Conservation (phyloP, 345 rosid genomes). For the Eucalyptus cloeziana region DNA sequence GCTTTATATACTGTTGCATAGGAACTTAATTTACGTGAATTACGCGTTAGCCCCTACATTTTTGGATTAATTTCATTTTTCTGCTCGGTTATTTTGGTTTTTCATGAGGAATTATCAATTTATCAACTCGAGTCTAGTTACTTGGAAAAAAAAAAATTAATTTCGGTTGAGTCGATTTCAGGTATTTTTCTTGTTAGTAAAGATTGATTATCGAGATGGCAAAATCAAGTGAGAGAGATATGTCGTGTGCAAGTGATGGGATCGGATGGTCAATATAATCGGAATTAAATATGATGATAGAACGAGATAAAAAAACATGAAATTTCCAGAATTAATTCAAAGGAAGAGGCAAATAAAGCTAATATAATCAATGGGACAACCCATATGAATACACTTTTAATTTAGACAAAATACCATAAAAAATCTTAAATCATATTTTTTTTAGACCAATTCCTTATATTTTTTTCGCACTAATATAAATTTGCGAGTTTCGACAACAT, state of each 20-base stretch:
- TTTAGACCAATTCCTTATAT: too few species aligned
- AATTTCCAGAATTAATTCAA: neutral
- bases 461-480: neutral
- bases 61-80: neutral
- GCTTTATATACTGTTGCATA: neutral
- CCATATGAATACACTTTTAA: neutral
- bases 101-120: neutral
- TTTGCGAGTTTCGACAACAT: fast-evolving
- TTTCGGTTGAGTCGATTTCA: neutral
- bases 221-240: neutral
- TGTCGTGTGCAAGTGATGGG: fast-evolving
- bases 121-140: neutral
- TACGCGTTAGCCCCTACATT: neutral
- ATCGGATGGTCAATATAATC: fast-evolving
- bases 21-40: neutral
- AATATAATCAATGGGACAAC: neutral
- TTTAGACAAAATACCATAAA: fast-evolving
- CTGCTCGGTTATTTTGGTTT: fast-evolving
- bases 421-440: neutral
- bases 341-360: fast-evolving
- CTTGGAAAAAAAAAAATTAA: neutral
- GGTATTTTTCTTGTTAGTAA: fast-evolving
- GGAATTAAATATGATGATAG: fast-evolving
- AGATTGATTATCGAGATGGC: neutral
- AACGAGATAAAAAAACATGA: fast-evolving